These are phyloP conservation scores for Lathyrus aphaca DNA, from an alignment of 306 rosid genomes.

Conservation along the genomic window DNA sequence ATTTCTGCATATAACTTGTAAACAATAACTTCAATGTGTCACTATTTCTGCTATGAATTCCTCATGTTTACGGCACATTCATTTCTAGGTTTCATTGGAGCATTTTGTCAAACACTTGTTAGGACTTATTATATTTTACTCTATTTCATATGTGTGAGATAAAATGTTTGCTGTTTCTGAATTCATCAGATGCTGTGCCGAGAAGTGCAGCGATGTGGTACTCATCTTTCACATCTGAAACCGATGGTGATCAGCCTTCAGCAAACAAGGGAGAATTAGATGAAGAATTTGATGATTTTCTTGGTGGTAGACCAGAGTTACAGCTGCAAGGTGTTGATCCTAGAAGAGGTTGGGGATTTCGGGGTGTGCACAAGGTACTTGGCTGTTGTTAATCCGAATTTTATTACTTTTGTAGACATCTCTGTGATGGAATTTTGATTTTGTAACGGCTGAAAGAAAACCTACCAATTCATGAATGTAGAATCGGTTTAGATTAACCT, in stretches of 20 bases:
- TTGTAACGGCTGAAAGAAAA: conserved; percentile 26
- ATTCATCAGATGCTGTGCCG: conserved; percentile 46
- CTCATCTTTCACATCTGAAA: conserved; percentile 47
- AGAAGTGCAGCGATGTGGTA: conserved; percentile 52
- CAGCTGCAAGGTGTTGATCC: conserved; percentile 90
- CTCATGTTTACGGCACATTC: background rate
- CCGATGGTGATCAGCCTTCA: conserved; percentile 38
- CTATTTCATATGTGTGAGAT: background rate
- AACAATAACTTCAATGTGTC: background rate
- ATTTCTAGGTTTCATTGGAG: conserved; percentile 1
- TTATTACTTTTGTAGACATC: background rate
- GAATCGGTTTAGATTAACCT: background rate
- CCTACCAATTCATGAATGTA: background rate
- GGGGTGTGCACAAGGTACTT: conserved; percentile 95
- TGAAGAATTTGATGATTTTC: conserved; percentile 53
- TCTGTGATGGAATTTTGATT: conserved; percentile 26
- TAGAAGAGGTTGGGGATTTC: conserved; percentile 83
- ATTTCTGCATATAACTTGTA: background rate
- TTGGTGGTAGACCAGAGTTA: conserved; percentile 49
- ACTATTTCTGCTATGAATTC: background rate
- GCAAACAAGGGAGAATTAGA: conserved; percentile 32
- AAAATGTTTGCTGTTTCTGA: conserved; percentile 25
- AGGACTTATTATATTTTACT: background rate
- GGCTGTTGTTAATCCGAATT: conserved; percentile 1
- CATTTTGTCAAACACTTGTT: conserved; percentile 27